These are phyloP conservation scores for Zea luxurians DNA, from an alignment of 176 grass and related monocot genomes.

Conservation along the genomic window DNA sequence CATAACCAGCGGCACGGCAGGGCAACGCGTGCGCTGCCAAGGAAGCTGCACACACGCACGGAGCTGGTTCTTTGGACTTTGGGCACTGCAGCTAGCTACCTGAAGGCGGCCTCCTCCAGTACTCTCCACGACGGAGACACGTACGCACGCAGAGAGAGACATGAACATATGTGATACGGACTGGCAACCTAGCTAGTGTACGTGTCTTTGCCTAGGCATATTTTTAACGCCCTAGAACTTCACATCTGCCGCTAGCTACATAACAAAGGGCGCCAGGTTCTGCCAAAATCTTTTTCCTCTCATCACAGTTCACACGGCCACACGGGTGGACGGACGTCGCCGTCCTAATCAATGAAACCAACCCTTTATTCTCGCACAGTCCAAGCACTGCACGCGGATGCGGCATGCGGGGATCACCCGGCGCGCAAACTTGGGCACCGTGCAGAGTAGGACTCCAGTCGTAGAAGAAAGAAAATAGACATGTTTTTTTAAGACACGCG, in stretches of 20 bases:
- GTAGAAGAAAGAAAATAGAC: too few relatives aligned
- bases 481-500: too few relatives aligned
- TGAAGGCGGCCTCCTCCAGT: background rate
- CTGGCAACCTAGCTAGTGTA: background rate
- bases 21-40: background rate
- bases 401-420: conserved; percentile 32
- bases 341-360: conserved; percentile 36
- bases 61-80: background rate
- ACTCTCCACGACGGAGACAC: conserved; percentile 7
- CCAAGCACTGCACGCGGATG: conserved; percentile 16
- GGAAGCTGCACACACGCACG: background rate
- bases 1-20: background rate
- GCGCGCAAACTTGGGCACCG: conserved; percentile 15
- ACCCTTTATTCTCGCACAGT: conserved; percentile 47
- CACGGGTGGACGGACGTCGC: conserved; percentile 41
- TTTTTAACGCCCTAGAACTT: conserved; percentile 44
- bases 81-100: background rate
- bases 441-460: background rate
- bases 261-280: conserved; percentile 15
- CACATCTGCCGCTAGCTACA: conserved; percentile 38
- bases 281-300: conserved; percentile 42
- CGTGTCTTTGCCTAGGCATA: conserved; percentile 14
- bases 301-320: conserved; percentile 28
- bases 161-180: background rate
- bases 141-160: background rate